Evolutionary conservation across 176 grass and related monocot genomes (phyloP), one percentile per base, ranked within the genome.

Genomic region (Lolium multiflorum): DNA sequence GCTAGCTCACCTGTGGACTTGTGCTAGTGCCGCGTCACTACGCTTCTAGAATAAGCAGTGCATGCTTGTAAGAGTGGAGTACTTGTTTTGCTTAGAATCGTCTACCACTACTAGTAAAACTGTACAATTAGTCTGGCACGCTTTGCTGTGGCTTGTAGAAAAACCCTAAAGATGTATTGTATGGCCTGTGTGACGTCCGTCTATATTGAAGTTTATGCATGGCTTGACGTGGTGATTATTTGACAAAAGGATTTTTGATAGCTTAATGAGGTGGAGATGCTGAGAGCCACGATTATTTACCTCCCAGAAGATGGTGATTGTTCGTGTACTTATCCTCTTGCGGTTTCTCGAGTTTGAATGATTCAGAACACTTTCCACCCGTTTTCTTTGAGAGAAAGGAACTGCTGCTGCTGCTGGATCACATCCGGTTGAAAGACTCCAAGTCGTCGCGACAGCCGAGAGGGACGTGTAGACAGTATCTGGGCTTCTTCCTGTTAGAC

Each of bases 41-140:
- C 38, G 80, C 81, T 87, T 83, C 59, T 17, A 60, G 85, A 84
- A 87, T 70, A 79, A 79, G 2, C 39, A 31, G 55, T 52, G 7
- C 7, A 52, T 5, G 1, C 14, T 54, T 14, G 15, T 54, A 54
- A 5, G 31, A 35, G 31, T 35, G 31, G 31, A 35, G 31, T 35
- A 35, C 51, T 54, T 16, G 15, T 54, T 54, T 54, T 16, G 4
- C 1, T 54, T 54, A 54, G 15, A 54, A 54, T 54, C 51, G 14
- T 14, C 51, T 16, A 17, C 51, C 17, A 54, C 3, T 17, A 17
- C 17, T 56, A 55, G 49, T 54, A 54, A 54, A 54, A 54, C 60
- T 63, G 78, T 68, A 68, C 26, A 38, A 22, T 47, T 77, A 72
- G 72, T 64, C 84, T 24, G 7, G 26, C 71, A 86, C 52, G 62